Percentiles rank a stretch among this genome's conserved stretches.
Evolutionary conservation across 306 rosid genomes (phyloP).

Genomic region (Dicorynia guianensis): DNA sequence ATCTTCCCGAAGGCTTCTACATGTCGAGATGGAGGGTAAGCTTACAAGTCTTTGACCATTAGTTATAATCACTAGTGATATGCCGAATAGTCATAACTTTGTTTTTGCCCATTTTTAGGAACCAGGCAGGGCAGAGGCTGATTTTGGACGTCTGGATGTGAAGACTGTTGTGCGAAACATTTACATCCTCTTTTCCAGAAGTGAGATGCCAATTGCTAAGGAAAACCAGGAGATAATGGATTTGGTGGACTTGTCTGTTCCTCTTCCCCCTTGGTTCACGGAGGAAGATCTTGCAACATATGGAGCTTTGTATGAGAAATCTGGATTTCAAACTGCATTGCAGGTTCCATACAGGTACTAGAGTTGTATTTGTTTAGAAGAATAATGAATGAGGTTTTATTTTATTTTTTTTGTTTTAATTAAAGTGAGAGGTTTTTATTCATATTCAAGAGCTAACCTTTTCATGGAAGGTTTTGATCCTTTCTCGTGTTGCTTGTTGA

Average conservation of each 20-base stretch:
- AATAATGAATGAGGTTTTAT: not conserved
- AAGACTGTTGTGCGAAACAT: conserved; percentile 71
- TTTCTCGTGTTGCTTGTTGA: not conserved
- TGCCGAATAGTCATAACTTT: not conserved
- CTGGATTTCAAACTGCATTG: conserved; percentile 52
- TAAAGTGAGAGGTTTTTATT: not conserved
- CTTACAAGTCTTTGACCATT: not conserved
- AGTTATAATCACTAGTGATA: not conserved
- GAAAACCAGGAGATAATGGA: conserved; percentile 90
- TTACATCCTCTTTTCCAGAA: conserved; percentile 81
- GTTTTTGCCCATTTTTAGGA: conserved; percentile 47
- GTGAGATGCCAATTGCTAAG: conserved; percentile 72
- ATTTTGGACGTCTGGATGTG: conserved; percentile 77
- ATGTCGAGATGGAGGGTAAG: conserved; percentile 75
- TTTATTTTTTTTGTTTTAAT: too few relatives aligned
- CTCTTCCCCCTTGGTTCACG: conserved; percentile 82
- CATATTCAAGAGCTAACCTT: not conserved
- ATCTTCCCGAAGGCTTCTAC: conserved; percentile 80
- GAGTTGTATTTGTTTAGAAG: not conserved
- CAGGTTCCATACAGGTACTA: conserved; percentile 54
- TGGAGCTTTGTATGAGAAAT: conserved; percentile 49
- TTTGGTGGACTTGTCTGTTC: conserved; percentile 69
- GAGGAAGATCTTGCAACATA: conserved; percentile 70
- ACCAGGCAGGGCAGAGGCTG: conserved; percentile 88
- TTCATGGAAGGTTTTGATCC: not conserved